phyloP scores from a whole-genome alignment of 768 basidiomycete genomes.

The Kwoniella dejecticola region DNA sequence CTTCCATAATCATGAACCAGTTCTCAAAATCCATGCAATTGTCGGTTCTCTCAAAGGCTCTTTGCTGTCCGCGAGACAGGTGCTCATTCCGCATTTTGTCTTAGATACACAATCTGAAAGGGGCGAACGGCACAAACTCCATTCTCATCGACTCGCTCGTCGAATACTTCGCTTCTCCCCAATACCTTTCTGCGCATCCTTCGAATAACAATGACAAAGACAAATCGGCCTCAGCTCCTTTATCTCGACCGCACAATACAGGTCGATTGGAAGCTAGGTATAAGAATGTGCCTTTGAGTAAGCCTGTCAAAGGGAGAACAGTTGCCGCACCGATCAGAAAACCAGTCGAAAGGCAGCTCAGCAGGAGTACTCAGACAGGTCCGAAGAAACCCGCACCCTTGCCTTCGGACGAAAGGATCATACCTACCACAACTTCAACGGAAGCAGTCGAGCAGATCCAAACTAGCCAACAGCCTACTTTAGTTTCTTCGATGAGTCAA shows the following conservation, averaged over 20 bases:
- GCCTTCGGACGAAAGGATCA: background rate
- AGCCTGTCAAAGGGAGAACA: constrained; percentile 2
- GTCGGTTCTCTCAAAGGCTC: too few relatives aligned
- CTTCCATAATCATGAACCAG: too few relatives aligned
- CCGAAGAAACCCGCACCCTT: background rate
- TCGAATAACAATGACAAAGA: constrained; percentile 7
- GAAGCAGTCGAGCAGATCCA: background rate
- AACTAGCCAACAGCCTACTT: background rate
- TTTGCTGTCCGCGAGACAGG: background rate
- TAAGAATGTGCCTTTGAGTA: constrained; percentile 1
- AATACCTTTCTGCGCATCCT: constrained; percentile 20
- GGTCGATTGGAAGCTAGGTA: background rate
- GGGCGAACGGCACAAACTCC: constrained; percentile 40
- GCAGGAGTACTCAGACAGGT: background rate
- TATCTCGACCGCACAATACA: background rate
- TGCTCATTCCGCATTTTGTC: background rate
- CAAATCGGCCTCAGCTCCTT: background rate
- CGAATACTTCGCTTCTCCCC: constrained; percentile 32
- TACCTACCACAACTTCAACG: background rate
- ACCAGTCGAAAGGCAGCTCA: background rate
- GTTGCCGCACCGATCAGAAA: background rate
- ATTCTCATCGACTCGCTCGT: constrained; percentile 35
- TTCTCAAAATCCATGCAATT: too few relatives aligned
- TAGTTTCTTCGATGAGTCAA: background rate
- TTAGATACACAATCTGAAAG: constrained; percentile 47